A percentile compares a stretch with the other conserved stretches of the same genome.
Conservation (phyloP, 1,284 basidiomycete species). For the Pulveroboletus sp. region DNA sequence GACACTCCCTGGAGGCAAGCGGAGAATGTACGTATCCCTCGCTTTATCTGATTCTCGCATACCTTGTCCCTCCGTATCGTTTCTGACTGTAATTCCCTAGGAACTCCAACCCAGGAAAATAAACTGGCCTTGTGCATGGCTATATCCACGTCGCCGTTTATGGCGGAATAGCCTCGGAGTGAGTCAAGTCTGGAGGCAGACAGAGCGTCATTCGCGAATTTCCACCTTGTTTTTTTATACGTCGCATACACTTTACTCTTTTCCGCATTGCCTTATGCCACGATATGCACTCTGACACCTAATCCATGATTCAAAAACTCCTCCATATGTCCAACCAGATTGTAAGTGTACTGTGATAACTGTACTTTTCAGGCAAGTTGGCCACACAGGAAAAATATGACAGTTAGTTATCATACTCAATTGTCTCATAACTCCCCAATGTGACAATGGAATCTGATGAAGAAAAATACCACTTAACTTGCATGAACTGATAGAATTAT, state of each 20-base stretch:
- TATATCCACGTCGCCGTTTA: conserved; percentile 13
- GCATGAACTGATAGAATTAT: too few relatives aligned
- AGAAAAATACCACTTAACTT: too few relatives aligned
- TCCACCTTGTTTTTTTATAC: conserved; percentile 14
- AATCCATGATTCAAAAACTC: conserved; percentile 17
- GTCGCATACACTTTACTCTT: conserved; percentile 11
- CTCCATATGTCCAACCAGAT: background rate
- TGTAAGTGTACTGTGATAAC: too few relatives aligned
- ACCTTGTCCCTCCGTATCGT: conserved; percentile 59
- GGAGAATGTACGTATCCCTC: conserved; percentile 81
- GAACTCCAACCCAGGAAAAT: conserved; percentile 85
- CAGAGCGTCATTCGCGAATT: conserved; percentile 6
- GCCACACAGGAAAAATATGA: too few relatives aligned
- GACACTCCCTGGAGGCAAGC: conserved; percentile 88
- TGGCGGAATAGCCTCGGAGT: conserved; percentile 18
- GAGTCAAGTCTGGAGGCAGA: conserved; percentile 9
- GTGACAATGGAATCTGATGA: too few relatives aligned
- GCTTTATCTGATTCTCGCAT: conserved; percentile 12
- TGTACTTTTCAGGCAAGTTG: too few relatives aligned
- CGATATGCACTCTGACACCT: conserved; percentile 24
- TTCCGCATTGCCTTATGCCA: conserved; percentile 16
- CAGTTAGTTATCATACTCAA: too few relatives aligned
- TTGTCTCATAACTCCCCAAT: too few relatives aligned
- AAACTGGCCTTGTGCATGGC: conserved; percentile 38
- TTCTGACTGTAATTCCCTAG: conserved; percentile 69